Evolutionary conservation across 495 filamentous ascomycete genomes (phyloP), one percentile per base, ranked within the genome.

Genomic region (Pyrenula massariospora): DNA sequence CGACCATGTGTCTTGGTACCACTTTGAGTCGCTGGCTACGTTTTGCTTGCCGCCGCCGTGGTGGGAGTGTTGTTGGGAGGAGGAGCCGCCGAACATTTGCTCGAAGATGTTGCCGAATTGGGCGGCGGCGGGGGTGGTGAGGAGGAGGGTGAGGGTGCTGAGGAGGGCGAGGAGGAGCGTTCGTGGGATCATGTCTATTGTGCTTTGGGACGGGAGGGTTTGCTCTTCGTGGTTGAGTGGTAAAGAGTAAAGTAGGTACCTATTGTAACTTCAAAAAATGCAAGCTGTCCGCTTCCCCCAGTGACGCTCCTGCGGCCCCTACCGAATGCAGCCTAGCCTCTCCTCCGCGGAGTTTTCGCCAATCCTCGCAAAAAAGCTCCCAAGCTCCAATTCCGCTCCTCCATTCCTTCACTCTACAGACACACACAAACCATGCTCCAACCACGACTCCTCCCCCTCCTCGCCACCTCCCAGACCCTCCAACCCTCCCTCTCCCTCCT

Each of bases 41-140:
- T 95, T 90, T 62, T 91, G 87, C 10, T 78, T 73, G 59, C 82
- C 78, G 23, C 80, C 79, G 5, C 81, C 79, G 22, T 83, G 83
- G 50, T 83, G 80, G 53, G 84, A 79, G 51, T 80, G 78, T 50
- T 81, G 69, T 50, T 74, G 73, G 53, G 69, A 65, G 66, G 8
- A 77, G 58, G 79, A 77, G 64, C 76, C 77, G 57, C 76, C 72
- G 66, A 89, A 89, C 84, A 89, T 87, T 59, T 95, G 87, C 62
- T 96, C 90, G 73, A 91, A 91, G 78, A 91, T 89, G 66, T 84
- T 80, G 73, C 95, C 89, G 73, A 95, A 95, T 71, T 95, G 91
- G 12, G 84, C 85, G 58, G 71, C 64, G 11, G 75, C 75, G 19
- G 75, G 57, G 25, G 76, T 62, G 12, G 72, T 65, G 47, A 82